Conservation (phyloP, 2,329 filamentous ascomycete genomes). For the Pyrenochaeta sp. region DNA sequence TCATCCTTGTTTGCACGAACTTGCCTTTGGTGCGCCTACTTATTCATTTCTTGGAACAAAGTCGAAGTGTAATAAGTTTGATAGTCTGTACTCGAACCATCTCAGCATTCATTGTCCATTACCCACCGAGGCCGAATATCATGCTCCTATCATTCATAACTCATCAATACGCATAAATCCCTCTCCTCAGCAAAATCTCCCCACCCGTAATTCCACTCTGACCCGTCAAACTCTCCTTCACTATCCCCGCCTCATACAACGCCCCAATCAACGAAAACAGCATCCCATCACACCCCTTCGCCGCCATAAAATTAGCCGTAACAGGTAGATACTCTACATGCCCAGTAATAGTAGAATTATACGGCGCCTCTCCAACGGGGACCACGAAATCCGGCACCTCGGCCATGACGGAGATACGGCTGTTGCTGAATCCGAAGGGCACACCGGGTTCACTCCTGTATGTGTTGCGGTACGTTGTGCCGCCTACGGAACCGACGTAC, state of each 20-base stretch:
- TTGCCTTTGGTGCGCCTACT: too few relatives aligned
- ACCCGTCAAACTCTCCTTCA: slow-evolving; percentile 58
- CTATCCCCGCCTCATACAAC: slow-evolving; percentile 59
- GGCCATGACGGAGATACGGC: slow-evolving; percentile 58
- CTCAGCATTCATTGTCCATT: too few relatives aligned
- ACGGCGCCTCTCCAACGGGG: slow-evolving; percentile 55
- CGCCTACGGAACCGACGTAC: slow-evolving; percentile 54
- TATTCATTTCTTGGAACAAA: too few relatives aligned
- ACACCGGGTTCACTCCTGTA: slow-evolving; percentile 55
- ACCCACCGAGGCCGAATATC: too few relatives aligned
- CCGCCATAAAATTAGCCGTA: slow-evolving; percentile 65
- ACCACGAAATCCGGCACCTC: slow-evolving; percentile 60
- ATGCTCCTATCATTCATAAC: not conserved
- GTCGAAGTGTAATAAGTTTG: too few relatives aligned
- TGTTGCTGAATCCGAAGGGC: slow-evolving; percentile 58
- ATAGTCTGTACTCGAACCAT: too few relatives aligned
- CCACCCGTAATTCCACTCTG: slow-evolving; percentile 51
- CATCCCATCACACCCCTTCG: slow-evolving; percentile 68
- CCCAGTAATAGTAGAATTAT: slow-evolving; percentile 58
- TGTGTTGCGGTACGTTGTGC: slow-evolving; percentile 56
- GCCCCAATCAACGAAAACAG: slow-evolving; percentile 63
- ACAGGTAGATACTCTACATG: slow-evolving; percentile 65
- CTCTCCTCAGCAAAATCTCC: slow-evolving; percentile 48
- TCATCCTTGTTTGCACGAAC: too few relatives aligned
- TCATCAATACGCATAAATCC: slow-evolving; percentile 28